Evolutionary conservation across 495 filamentous ascomycete genomes (phyloP), one percentile per base, ranked within the genome.

Genomic region (Choiromyces venosus): DNA sequence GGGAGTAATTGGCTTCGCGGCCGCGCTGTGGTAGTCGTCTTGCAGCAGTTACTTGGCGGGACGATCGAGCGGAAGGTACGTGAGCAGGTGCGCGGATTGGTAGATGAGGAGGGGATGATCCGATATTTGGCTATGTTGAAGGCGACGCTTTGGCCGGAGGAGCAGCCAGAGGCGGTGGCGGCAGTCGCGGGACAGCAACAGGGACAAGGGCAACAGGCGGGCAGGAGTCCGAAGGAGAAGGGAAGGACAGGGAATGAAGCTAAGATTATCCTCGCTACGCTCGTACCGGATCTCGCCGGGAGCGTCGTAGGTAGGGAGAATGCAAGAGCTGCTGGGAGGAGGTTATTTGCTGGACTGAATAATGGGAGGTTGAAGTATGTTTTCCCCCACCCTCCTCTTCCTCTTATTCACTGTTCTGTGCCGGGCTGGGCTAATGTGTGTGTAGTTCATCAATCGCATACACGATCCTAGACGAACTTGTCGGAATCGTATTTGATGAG

Each of bases 1-100:
- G 94, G 93, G 25, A 97, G 94, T 82, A 98, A 96, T 81, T 93
- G 91, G 91, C 88, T 99, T 8, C 91, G 96, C 25, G 96, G 95
- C 12, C 89, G 96, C 25, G 95, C 96, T 19, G 96, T 98, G 1
- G 94, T 99, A 37, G 92, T 96, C 79, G 94, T 97, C 84, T 73
- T 97, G 86, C 82, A 98, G 87, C 78, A 90, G 78, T 82, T 90
- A 72, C 82, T 90, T 8, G 96, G 96, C n/a, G 96, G 96, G 33
- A 97, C 96, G 0, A 96, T 99, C 72, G 96, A 99, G 84, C 89
- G 94, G 38, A 95, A 94, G 79, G 76, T 68, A 16, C 65, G 71
- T 16, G 96, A 99, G 40, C 90, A 89, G 39, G 89, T 90, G 42
- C 88, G 87, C 71, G 83, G 85, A 25, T 81, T 93, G 18, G 78